These are phyloP conservation scores for Erodium trifolium DNA, from an alignment of 441 rosid species.

Conservation along the genomic window DNA sequence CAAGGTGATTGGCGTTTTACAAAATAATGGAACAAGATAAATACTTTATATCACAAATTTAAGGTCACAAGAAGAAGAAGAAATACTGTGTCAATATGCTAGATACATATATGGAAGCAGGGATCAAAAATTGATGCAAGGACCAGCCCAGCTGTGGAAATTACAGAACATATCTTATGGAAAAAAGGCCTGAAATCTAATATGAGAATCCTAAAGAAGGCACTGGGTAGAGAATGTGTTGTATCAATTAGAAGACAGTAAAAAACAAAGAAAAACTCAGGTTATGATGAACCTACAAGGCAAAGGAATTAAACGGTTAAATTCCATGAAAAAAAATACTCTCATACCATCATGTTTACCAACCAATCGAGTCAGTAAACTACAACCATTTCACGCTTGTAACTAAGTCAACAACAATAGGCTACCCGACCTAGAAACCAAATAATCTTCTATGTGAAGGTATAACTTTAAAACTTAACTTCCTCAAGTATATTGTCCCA, in stretches of 20 bases:
- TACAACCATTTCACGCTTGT: background rate
- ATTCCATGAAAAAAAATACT: background rate
- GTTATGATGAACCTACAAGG: background rate
- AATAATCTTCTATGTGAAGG: background rate
- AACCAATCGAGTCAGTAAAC: background rate
- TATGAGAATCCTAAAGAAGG: background rate
- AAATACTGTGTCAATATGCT: background rate
- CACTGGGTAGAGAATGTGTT: background rate
- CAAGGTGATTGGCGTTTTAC: background rate
- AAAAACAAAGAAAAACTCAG: background rate
- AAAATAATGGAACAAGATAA: background rate
- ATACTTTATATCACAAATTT: background rate
- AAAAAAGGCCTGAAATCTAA: background rate
- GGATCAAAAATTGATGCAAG: background rate
- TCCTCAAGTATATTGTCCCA: background rate
- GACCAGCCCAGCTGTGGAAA: background rate
- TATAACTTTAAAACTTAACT: background rate
- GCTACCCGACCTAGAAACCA: background rate
- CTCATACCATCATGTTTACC: constrained; percentile 1
- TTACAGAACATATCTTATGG: background rate
- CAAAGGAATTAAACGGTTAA: background rate
- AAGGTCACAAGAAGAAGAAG: background rate
- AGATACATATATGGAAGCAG: constrained; percentile 1
- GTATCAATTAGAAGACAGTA: background rate
- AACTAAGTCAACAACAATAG: background rate